Conservation (phyloP, 352 stramenopile species). For the Pythium oligandrum region DNA sequence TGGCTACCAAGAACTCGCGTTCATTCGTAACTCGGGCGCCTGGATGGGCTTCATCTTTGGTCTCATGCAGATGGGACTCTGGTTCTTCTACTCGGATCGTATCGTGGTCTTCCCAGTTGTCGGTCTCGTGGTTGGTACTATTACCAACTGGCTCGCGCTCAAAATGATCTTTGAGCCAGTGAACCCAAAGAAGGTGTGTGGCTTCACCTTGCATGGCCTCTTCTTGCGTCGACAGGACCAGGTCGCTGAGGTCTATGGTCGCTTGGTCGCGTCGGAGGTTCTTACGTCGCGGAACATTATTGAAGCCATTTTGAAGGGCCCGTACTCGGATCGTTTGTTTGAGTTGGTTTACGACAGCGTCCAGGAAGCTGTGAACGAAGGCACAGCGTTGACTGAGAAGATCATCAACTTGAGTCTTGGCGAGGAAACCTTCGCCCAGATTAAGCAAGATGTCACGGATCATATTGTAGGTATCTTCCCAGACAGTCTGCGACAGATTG, state of each 20-base stretch:
- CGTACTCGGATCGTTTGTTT: constrained; percentile 82
- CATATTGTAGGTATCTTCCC: constrained; percentile 87
- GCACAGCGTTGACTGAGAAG: constrained; percentile 69
- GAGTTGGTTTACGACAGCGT: constrained; percentile 88
- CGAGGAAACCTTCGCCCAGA: constrained; percentile 77
- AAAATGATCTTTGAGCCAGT: constrained; percentile 93
- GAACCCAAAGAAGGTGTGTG: constrained; percentile 77
- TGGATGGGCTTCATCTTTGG: constrained; percentile 90
- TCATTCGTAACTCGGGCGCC: constrained; percentile 89
- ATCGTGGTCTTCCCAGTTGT: constrained; percentile 89
- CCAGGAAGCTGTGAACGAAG: constrained; percentile 78
- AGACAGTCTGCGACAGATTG: constrained; percentile 85
- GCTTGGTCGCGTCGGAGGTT: constrained; percentile 80
- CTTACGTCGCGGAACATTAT: constrained; percentile 88
- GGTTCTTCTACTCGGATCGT: constrained; percentile 78
- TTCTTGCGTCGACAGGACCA: constrained; percentile 93
- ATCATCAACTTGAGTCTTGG: constrained; percentile 84
- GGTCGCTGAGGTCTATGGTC: constrained; percentile 85
- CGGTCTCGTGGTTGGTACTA: constrained; percentile 93
- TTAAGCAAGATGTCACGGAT: constrained; percentile 87
- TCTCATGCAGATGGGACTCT: constrained; percentile 86
- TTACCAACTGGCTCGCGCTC: constrained; percentile 96
- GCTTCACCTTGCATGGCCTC: constrained; percentile 92
- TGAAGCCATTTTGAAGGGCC: constrained; percentile 85
- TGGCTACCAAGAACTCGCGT: constrained; percentile 88